A percentile compares a stretch with the other conserved stretches of the same genome.
These are phyloP conservation scores for Nemania sp. DNA, from an alignment of 2,329 filamentous ascomycete genomes.

Conservation along the genomic window DNA sequence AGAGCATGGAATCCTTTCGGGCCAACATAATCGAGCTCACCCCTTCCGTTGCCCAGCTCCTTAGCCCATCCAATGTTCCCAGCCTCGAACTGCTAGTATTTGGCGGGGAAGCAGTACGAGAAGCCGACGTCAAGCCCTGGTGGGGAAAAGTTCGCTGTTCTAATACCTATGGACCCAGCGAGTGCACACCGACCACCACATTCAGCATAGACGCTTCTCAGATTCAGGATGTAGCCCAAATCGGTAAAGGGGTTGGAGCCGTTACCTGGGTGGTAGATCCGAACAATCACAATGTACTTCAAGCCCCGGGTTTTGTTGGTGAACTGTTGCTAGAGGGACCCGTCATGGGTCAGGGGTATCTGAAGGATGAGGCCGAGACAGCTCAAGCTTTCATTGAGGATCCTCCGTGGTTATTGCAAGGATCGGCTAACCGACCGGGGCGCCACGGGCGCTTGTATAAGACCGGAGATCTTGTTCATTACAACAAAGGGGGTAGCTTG, in stretches of 20 bases:
- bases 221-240: background rate
- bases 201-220: background rate
- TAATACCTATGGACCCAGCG: too few relatives aligned
- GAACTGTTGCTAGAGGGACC: constrained; percentile 1
- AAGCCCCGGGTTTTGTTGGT: background rate
- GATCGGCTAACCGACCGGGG: background rate
- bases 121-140: too few relatives aligned
- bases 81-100: background rate
- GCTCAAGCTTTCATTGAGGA: background rate
- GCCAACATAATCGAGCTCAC: constrained; percentile 1
- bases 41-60: background rate
- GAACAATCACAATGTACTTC: background rate
- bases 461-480: background rate
- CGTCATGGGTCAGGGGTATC: background rate
- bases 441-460: background rate
- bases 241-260: background rate
- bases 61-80: background rate
- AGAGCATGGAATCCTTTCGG: background rate
- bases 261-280: background rate
- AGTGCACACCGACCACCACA: too few relatives aligned
- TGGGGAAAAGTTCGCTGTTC: too few relatives aligned
- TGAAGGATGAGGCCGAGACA: background rate
- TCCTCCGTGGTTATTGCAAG: background rate
- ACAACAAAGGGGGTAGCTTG: background rate
- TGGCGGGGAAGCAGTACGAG: background rate